A percentile compares a stretch with the other conserved stretches of the same genome.
These are phyloP conservation scores for Silene conica DNA, from an alignment of 148 eudicot species.

Conservation along the genomic window DNA sequence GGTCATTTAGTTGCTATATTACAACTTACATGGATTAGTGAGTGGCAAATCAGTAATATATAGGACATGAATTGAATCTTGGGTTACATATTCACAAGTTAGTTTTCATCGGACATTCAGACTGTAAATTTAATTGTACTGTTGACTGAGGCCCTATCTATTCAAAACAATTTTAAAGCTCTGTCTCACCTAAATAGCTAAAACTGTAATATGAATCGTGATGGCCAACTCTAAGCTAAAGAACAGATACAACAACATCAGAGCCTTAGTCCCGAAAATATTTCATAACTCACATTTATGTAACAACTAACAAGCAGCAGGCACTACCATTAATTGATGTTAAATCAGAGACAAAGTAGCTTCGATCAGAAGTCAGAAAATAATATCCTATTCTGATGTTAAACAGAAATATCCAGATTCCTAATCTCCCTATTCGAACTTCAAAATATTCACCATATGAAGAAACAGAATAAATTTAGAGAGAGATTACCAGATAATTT, in stretches of 20 bases:
- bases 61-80: neutral
- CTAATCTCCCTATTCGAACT: neutral
- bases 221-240: neutral
- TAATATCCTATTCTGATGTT: neutral
- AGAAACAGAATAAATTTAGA: neutral
- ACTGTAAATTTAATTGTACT: neutral
- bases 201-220: too few relatives aligned
- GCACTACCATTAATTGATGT: neutral
- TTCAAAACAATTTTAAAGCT: too few relatives aligned
- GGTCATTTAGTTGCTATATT: neutral
- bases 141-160: neutral
- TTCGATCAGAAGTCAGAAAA: neutral
- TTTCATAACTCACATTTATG: neutral
- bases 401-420: neutral
- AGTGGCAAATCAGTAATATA: neutral
- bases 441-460: neutral
- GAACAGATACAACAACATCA: neutral
- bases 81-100: neutral
- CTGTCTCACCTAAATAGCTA: too few relatives aligned
- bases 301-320: neutral
- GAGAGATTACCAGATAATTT: slow-evolving; percentile 46
- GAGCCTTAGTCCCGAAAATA: too few relatives aligned
- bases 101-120: too few relatives aligned
- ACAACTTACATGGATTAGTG: too few relatives aligned
- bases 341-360: neutral